Base-by-base conservation (phyloP, 805 yeast species). In the Ogataea siamensis region DNA sequence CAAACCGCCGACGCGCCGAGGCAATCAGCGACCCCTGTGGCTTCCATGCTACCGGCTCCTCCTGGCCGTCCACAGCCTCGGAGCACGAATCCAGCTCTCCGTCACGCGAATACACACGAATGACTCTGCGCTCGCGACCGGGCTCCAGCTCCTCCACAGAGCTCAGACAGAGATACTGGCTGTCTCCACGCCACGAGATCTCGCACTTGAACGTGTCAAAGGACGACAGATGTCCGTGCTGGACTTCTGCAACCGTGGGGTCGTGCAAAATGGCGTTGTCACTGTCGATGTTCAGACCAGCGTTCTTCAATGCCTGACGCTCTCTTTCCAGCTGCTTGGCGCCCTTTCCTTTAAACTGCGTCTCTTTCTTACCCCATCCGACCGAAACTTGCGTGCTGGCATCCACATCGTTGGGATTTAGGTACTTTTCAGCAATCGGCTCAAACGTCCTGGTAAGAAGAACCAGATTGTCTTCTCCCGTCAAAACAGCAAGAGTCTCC, bases 311-410 rank as follows among this genome's bases (percentile, higher is more conserved):
- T 2, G 78, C 74, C 35, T 57, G 58, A 40, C 66, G 63, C 50
- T 74, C 83, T 62, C 91, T 73, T 62, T 84, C 94, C 43, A 76
- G 55, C 6, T 84, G 87, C 53, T 81, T 82, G 20, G 85, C 93
- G 46, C 99, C 99, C 54, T 76, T 81, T 35, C 99, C 99, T 62
- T 83, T 80, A 62, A 93, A 93, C 64, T 93, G 99, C 0, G 99
- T 93, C 60, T 91, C 98, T 50, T 83, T 81, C 45, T 83, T 85
- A 55, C 99, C 99, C 99, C 99, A 93, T 17, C 99, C 99, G 28
- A 93, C 96, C 18, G 91, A 82, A 24, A 93, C 96, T 56, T 93
- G 96, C 49, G 80, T 81, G 2, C 88, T 80, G 34, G 76, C 63
- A 22, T 65, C 58, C 32, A 89, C 68, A 57, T 93, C 99, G 7